phyloP scores from a whole-genome alignment of 2,329 filamentous ascomycete genomes.

The Aspergillus alliaceus region DNA sequence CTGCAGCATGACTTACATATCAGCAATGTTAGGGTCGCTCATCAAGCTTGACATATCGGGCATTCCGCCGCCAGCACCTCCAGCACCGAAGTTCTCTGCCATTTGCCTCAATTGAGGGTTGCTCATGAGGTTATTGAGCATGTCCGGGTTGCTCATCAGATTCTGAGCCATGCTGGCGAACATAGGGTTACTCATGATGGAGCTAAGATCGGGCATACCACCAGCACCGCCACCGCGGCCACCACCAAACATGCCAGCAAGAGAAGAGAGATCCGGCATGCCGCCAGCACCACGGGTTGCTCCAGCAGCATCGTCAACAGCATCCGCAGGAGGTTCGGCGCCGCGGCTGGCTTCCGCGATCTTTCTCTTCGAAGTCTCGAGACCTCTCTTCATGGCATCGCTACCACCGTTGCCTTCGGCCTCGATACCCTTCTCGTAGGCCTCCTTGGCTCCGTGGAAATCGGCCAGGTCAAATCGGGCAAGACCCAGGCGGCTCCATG shows the following conservation, averaged over 20 bases:
- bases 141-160: slow-evolving; percentile 93
- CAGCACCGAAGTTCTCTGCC: slow-evolving; percentile 75
- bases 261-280: slow-evolving; percentile 68
- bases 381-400: slow-evolving; percentile 96
- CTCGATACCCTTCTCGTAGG: slow-evolving; percentile 89
- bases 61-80: slow-evolving; percentile 78
- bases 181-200: slow-evolving; percentile 97
- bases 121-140: slow-evolving; percentile 89
- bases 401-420: slow-evolving; percentile 91
- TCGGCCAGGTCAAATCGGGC: slow-evolving; percentile 91
- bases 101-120: slow-evolving; percentile 87
- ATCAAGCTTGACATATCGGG: slow-evolving; percentile 83
- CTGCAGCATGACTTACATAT: slow-evolving; percentile 69
- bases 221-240: slow-evolving; percentile 59
- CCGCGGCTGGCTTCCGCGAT: slow-evolving; percentile 74
- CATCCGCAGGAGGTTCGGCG: slow-evolving; percentile 50
- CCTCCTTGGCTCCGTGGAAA: slow-evolving; percentile 87
- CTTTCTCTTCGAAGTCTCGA: slow-evolving; percentile 85
- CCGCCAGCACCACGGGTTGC: slow-evolving; percentile 52
- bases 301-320: slow-evolving; percentile 51
- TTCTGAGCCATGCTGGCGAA: slow-evolving; percentile 96
- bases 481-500: slow-evolving; percentile 89
- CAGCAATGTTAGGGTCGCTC: slow-evolving; percentile 87
- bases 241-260: slow-evolving; percentile 72
- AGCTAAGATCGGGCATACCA: slow-evolving; percentile 80